phyloP scores from a whole-genome alignment of 1,139 yeast genomes.

The Pichia inconspicua region DNA sequence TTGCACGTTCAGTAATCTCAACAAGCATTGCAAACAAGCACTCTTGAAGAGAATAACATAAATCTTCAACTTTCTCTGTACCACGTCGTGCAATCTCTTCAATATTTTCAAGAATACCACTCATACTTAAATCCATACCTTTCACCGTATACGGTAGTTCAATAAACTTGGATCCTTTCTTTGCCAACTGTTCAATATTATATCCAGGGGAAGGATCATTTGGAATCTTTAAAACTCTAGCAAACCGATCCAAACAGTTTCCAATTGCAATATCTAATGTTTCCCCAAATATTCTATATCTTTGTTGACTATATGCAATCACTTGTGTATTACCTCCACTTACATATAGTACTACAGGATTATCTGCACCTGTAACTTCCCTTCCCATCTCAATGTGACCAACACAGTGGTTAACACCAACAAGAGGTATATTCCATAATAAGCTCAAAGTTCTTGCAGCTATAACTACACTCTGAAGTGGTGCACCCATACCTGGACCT shows the following conservation, averaged over 20 bases:
- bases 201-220: constrained; percentile 97
- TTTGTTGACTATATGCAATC: constrained; percentile 87
- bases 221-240: constrained; percentile 78
- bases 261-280: constrained; percentile 97
- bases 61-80: constrained; percentile 46
- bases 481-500: constrained; percentile 99
- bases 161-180: constrained; percentile 59
- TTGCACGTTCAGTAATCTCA: constrained; percentile 95
- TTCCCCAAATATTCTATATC: constrained; percentile 94
- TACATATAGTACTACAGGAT: constrained; percentile 92
- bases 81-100: constrained; percentile 55
- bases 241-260: constrained; percentile 91
- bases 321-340: constrained; percentile 99
- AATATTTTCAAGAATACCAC: constrained; percentile 82
- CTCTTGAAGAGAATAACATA: constrained; percentile 90
- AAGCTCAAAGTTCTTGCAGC: constrained; percentile 84
- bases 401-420: constrained; percentile 94
- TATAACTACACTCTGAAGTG: constrained; percentile 83
- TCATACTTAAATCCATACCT: constrained; percentile 97
- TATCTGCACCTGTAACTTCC: constrained; percentile 89
- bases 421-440: constrained; percentile 75
- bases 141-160: constrained; percentile 90
- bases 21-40: constrained; percentile 92
- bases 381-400: constrained; percentile 99
- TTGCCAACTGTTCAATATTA: constrained; percentile 91